Percentiles rank a stretch among this genome's conserved stretches.
Evolutionary conservation across 164 flowering plant genomes (phyloP).

Genomic region (Protea cynaroides): DNA sequence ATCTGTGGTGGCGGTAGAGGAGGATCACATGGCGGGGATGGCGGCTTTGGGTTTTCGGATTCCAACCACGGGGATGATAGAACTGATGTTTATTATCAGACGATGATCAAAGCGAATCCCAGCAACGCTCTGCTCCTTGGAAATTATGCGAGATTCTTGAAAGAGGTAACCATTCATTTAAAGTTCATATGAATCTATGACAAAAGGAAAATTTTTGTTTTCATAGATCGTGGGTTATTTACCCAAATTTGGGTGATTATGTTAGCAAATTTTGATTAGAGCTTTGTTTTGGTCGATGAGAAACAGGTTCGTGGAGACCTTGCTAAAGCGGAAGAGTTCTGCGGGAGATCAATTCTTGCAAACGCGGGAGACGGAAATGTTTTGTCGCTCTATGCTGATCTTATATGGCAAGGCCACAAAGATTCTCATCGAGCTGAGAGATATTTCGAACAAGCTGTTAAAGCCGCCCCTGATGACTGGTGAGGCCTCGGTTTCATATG

Average conservation of each 20-base stretch:
- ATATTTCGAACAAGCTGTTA: slow-evolving; percentile 77
- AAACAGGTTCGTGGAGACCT: slow-evolving; percentile 63
- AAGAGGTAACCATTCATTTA: slow-evolving; percentile 34
- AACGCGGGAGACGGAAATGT: slow-evolving; percentile 62
- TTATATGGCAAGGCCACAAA: slow-evolving; percentile 62
- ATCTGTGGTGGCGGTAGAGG: slow-evolving; percentile 21
- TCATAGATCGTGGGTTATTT: no score
- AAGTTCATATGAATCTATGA: no score
- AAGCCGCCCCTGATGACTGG: slow-evolving; percentile 83
- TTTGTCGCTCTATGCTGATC: slow-evolving; percentile 64
- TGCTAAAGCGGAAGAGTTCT: slow-evolving; percentile 74
- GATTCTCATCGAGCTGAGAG: slow-evolving; percentile 62
- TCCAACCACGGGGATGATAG: slow-evolving; percentile 18
- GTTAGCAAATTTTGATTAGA: not conserved
- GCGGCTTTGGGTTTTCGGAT: slow-evolving; percentile 15
- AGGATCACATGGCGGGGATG: slow-evolving; percentile 21
- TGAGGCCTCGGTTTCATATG: slow-evolving; percentile 14
- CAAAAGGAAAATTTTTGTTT: not conserved
- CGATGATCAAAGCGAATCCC: slow-evolving; percentile 60
- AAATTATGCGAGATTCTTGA: slow-evolving; percentile 58
- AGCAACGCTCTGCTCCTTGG: slow-evolving; percentile 46
- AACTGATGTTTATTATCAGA: slow-evolving; percentile 42
- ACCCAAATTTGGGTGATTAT: not conserved
- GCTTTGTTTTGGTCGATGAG: not conserved
- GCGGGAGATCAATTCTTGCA: slow-evolving; percentile 69